Base-by-base conservation (phyloP, 164 flowering plant species). In the Pachysandra terminalis region DNA sequence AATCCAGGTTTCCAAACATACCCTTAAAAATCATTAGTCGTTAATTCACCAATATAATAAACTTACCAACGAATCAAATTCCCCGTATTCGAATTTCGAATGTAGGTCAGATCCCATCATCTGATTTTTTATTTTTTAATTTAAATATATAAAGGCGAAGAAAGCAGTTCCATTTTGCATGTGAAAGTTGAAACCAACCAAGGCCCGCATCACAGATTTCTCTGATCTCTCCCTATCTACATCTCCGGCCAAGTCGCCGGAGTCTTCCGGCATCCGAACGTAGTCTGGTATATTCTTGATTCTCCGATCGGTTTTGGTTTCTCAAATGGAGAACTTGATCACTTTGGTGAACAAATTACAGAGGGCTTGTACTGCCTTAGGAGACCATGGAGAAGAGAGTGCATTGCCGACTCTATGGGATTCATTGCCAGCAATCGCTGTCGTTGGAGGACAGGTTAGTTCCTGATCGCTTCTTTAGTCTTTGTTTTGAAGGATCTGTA, bases 351-450 rank as follows among this genome's bases (percentile, higher is more conserved):
- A 91, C 80, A 87, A 87, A 71, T 73, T 94, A 41, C 97, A 95
- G 78, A 83, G 93, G 68, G 98, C 98, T 14, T 95, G 97, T 66
- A 94, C 98, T 13, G 90, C 91, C 21, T 83, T 94, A 1, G 97
- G 98, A 19, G 98, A 94, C 69, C 81, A 90, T 48, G 97, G 97
- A 26, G 98, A 91, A 16, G 86, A 83, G 55, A 82, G 83, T 63
- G 84, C 97, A 9, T 64, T 91, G 74, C 97, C 98, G 15, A 88
- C 97, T 59, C 87, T 94, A 0, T 94, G 98, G 98, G 98, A 94
- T 78, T 86, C 98, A 16, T 71, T 94, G 55, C 98, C 98, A 7
- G 73, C 98, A 9, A 89, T 95, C 51, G 98, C 96, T 59, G 97
- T 95, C 68, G 96, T 95, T 67, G 98, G 98, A 58, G 98, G 98